phyloP scores from a whole-genome alignment of 2,329 filamentous ascomycete genomes.

The Simplicillium sp. region DNA sequence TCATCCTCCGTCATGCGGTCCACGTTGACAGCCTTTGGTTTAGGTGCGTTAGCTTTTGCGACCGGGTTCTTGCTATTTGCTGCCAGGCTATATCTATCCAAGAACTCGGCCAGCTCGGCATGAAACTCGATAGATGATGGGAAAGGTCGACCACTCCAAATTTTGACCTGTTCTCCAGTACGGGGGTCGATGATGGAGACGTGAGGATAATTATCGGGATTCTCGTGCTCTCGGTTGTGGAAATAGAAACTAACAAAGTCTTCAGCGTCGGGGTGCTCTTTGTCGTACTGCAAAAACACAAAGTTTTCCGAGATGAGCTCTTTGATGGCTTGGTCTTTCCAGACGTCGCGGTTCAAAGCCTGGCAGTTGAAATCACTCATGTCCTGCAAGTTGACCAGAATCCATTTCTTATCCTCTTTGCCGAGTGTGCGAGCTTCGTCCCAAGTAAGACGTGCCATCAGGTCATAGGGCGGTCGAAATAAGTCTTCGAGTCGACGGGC shows the following conservation, averaged over 20 bases:
- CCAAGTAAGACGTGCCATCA: constrained; percentile 75
- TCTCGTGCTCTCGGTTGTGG: constrained; percentile 56
- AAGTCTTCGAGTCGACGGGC: constrained; percentile 77
- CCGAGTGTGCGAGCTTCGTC: constrained; percentile 77
- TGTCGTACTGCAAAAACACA: constrained; percentile 89
- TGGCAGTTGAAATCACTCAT: constrained; percentile 91
- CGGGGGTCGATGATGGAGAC: constrained; percentile 92
- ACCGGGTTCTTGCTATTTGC: constrained; percentile 89
- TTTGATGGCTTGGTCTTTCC: constrained; percentile 76
- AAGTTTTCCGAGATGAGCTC: constrained; percentile 87
- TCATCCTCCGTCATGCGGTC: constrained; percentile 93
- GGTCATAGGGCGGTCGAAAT: constrained; percentile 83
- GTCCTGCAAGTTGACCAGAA: constrained; percentile 92
- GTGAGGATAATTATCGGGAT: constrained; percentile 86
- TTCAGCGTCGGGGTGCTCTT: constrained; percentile 67
- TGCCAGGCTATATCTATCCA: constrained; percentile 91
- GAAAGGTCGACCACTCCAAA: constrained; percentile 81
- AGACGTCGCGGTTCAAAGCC: constrained; percentile 85
- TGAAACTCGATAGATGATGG: constrained; percentile 72
- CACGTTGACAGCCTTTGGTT: constrained; percentile 61
- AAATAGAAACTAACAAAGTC: constrained; percentile 93
- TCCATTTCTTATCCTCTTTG: constrained; percentile 85
- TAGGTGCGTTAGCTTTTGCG: constrained; percentile 53
- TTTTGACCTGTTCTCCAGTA: constrained; percentile 94
- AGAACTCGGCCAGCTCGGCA: constrained; percentile 85